A percentile compares a stretch with the other conserved stretches of the same genome.
Evolutionary conservation across 2,329 filamentous ascomycete species (phyloP).

Genomic region (Laburnicola sp.): DNA sequence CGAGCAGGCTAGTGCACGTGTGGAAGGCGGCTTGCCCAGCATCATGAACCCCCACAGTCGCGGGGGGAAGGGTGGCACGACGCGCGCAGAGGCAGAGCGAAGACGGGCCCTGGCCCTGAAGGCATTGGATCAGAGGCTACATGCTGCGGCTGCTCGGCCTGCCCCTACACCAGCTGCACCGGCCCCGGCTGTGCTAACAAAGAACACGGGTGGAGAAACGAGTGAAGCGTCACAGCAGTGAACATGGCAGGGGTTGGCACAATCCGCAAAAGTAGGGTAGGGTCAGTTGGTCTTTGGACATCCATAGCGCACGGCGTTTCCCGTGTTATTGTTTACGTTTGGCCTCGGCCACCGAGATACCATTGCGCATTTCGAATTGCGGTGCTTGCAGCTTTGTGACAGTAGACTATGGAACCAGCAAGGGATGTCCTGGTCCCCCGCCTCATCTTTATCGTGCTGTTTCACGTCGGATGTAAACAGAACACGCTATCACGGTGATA

Average conservation of each 20-base stretch:
- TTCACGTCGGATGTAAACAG: neutral
- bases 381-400: neutral
- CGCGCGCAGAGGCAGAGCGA: slow-evolving; percentile 88
- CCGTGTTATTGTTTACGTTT: slow-evolving; percentile 3
- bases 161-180: slow-evolving; percentile 48
- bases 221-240: slow-evolving; percentile 12
- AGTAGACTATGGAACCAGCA: neutral
- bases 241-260: no score
- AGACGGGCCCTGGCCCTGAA: slow-evolving; percentile 86
- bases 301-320: slow-evolving; percentile 13
- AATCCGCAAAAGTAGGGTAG: no score
- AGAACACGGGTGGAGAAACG: slow-evolving; percentile 47
- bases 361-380: neutral
- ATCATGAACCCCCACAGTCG: slow-evolving; percentile 57
- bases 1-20: slow-evolving; percentile 68
- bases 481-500: no score
- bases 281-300: slow-evolving; percentile 4
- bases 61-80: slow-evolving; percentile 59
- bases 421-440: neutral
- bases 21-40: slow-evolving; percentile 63
- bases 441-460: neutral
- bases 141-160: slow-evolving; percentile 69
- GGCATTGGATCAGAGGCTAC: slow-evolving; percentile 86
- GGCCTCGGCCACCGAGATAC: slow-evolving; percentile 10
- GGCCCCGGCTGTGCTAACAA: slow-evolving; percentile 32